Percentiles rank a stretch among this genome's conserved stretches.
These are phyloP conservation scores for Acmispon strigosus DNA, from an alignment of 306 rosid species.

Conservation along the genomic window DNA sequence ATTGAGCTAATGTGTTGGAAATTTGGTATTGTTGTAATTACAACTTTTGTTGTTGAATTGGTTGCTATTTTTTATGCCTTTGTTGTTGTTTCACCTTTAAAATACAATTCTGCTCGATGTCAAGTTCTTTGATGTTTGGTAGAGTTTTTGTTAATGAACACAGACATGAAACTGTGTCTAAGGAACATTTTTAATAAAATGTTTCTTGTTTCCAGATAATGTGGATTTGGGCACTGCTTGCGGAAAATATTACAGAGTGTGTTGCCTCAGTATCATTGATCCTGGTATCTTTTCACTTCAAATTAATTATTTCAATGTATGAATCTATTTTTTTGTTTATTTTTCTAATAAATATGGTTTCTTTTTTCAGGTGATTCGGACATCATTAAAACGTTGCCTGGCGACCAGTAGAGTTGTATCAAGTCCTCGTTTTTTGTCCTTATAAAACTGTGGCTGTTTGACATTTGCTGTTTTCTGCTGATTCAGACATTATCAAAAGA, in stretches of 20 bases:
- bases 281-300: constrained; percentile 38
- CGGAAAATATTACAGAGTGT: constrained; percentile 74
- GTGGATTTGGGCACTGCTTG: constrained; percentile 88
- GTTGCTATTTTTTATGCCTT: neutral
- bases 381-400: constrained; percentile 34
- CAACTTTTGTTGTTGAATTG: neutral
- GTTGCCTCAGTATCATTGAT: constrained; percentile 81
- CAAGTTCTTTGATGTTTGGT: neutral
- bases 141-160: neutral
- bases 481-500: constrained; percentile 3
- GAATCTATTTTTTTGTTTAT: neutral
- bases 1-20: neutral
- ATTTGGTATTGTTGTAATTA: neutral
- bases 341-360: neutral
- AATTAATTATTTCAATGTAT: neutral
- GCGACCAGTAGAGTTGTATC: constrained; percentile 25
- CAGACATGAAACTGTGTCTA: neutral
- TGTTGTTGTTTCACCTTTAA: neutral
- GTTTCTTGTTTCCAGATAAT: constrained; percentile 35
- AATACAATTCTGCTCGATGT: neutral
- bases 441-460: neutral
- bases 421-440: too few relatives aligned
- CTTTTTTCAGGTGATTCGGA: constrained; percentile 50
- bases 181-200: neutral
- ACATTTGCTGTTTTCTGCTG: constrained; percentile 5